Conservation (phyloP, 2,329 filamentous ascomycete species). For the Camptophora hylomeconis region DNA sequence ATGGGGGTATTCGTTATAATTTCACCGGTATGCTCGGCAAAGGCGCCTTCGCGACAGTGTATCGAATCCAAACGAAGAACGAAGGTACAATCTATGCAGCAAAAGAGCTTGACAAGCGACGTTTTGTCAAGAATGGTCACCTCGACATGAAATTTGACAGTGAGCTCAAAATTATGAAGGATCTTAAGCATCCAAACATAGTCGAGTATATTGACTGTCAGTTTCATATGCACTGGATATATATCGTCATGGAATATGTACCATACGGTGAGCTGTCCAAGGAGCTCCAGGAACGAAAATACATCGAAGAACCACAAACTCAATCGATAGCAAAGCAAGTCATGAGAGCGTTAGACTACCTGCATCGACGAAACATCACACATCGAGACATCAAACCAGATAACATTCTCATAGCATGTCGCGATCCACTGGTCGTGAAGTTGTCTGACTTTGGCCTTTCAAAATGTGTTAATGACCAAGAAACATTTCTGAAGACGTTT, state of each 20-base stretch:
- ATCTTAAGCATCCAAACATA: constrained; percentile 73
- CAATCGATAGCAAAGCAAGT: constrained; percentile 57
- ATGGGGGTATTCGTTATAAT: constrained; percentile 74
- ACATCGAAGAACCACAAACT: constrained; percentile 55
- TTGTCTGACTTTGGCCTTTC: constrained; percentile 93
- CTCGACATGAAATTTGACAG: constrained; percentile 88
- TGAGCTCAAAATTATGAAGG: constrained; percentile 92
- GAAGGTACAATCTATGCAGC: constrained; percentile 76
- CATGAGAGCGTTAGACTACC: constrained; percentile 67
- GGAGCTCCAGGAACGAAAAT: constrained; percentile 48
- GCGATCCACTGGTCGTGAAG: constrained; percentile 68
- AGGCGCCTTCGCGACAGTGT: constrained; percentile 88
- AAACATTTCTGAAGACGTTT: constrained; percentile 90
- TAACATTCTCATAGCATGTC: constrained; percentile 74
- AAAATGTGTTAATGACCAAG: constrained; percentile 79
- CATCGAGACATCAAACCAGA: constrained; percentile 98
- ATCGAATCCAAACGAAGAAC: constrained; percentile 75
- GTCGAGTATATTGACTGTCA: constrained; percentile 84
- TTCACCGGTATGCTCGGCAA: constrained; percentile 71
- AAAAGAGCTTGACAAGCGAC: constrained; percentile 87
- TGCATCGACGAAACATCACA: constrained; percentile 80
- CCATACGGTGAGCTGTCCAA: constrained; percentile 69
- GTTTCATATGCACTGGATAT: constrained; percentile 66
- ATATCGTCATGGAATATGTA: constrained; percentile 96
- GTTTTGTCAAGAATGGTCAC: constrained; percentile 84